Evolutionary conservation across 257 asterid species (phyloP), one percentile per base, ranked within the genome.

Genomic region (Plantago major): DNA sequence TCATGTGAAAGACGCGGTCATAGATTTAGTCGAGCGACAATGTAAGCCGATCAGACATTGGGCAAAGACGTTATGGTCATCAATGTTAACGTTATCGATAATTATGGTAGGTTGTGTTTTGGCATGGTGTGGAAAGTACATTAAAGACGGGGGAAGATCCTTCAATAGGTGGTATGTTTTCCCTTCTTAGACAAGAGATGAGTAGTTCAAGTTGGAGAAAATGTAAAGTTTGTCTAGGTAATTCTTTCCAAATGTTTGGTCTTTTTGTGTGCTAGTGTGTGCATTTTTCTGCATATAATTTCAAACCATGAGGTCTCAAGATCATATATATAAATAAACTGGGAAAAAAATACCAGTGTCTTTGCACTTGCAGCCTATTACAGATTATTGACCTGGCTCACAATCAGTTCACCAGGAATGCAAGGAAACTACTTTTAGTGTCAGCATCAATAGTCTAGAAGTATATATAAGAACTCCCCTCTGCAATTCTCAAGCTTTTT

Each of bases 11-110:
- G 73, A 62, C 50, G 88, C 82, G 11, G 76, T 84, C 40, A 55
- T 71, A 3, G 73, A 77, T 30, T 73, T 81, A 14, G 71, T 60
- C 22, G 13, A 13, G 14, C 63, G 54, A 51, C 86, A 81, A 52
- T 84, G 91, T 70, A 66, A 49, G 69, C 84, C 91, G 17, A 74
- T 77, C 26, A 66, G 64, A 46, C 33, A 15, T 18, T 60, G 81
- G 17, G 66, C 75, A 15, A 17, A 47, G 54, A 16, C 65, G 58
- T 54, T 75, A 61, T 79, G 86, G 89, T 51, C 75, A 50, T 73
- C 89, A 2, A 73, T 76, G 64, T 44, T 81, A 42, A 62, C 74
- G 16, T 79, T 84, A 10, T 81, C 92, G 14, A 53, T 67, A 58
- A 22, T 71, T 53, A 75, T 84, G 84, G 55, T 67, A 59, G 53